phyloP scores from a whole-genome alignment of 495 filamentous ascomycete genomes.

The Opeltia flavorubescens region DNA sequence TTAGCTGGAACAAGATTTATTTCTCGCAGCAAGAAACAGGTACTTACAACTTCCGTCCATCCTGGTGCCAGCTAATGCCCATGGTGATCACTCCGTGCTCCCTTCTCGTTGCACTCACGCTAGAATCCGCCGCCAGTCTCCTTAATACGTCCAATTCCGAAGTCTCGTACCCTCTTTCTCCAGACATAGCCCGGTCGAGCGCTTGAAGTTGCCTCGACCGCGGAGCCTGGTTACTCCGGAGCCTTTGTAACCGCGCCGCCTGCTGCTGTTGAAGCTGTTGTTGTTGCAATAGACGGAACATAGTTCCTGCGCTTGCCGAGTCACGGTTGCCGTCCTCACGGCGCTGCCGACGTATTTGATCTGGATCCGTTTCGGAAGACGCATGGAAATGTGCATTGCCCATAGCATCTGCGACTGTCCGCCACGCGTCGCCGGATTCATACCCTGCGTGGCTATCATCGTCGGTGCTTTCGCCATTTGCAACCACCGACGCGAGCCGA shows the following conservation, averaged over 20 bases:
- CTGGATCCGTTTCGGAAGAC: conserved; percentile 15
- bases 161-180: conserved; percentile 6
- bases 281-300: not conserved
- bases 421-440: conserved; percentile 24
- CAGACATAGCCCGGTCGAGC: conserved; percentile 6
- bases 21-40: conserved; percentile 9
- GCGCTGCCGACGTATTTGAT: not conserved
- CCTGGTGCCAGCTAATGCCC: conserved; percentile 54
- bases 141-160: conserved; percentile 7
- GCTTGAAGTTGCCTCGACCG: conserved; percentile 2
- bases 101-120: conserved; percentile 18
- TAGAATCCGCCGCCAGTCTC: conserved; percentile 3
- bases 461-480: not conserved
- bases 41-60: conserved; percentile 57
- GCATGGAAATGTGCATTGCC: conserved; percentile 14
- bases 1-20: not conserved
- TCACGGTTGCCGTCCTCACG: not conserved
- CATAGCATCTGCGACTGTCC: conserved; percentile 30
- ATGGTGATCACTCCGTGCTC: conserved; percentile 39
- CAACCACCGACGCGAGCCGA: conserved; percentile 10
- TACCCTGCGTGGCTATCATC: not conserved
- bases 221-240: not conserved
- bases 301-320: not conserved
- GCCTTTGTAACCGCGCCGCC: not conserved
- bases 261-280: conserved; percentile 2